A percentile compares a stretch with the other conserved stretches of the same genome.
Evolutionary conservation across 2,329 filamentous ascomycete genomes (phyloP).

Genomic region (Ceratocystis lukuohia): DNA sequence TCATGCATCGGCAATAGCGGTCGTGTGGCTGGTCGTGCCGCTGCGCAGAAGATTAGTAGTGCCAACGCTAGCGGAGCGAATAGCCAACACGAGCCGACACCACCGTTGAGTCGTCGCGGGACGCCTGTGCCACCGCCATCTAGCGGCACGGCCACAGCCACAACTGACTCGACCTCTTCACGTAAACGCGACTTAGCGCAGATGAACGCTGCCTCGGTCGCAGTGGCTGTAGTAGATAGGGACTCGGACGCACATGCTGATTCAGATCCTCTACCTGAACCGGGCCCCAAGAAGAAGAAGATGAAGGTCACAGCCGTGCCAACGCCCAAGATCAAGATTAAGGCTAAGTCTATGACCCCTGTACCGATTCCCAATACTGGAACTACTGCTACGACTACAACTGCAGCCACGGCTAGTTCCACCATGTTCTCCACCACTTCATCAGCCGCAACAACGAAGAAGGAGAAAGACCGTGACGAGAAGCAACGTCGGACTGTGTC

Average conservation of each 20-base stretch:
- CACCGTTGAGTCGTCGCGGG: slow-evolving; percentile 49
- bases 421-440: slow-evolving; percentile 10
- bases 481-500: slow-evolving; percentile 28
- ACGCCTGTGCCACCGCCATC: slow-evolving; percentile 37
- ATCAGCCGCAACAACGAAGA: slow-evolving; percentile 28
- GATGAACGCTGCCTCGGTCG: slow-evolving; percentile 34
- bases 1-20: slow-evolving; percentile 54
- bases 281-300: slow-evolving; percentile 46
- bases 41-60: slow-evolving; percentile 50
- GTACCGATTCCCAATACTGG: slow-evolving; percentile 17
- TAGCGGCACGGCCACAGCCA: not conserved
- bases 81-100: slow-evolving; percentile 43
- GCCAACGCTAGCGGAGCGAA: slow-evolving; percentile 33
- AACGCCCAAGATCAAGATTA: slow-evolving; percentile 36
- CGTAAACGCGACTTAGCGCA: slow-evolving; percentile 44
- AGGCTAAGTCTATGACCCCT: slow-evolving; percentile 32
- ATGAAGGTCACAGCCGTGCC: slow-evolving; percentile 32
- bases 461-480: slow-evolving; percentile 29
- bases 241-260: slow-evolving; percentile 7
- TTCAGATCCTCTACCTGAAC: slow-evolving; percentile 17
- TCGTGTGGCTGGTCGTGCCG: slow-evolving; percentile 47
- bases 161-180: slow-evolving; percentile 40
- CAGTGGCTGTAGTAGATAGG: slow-evolving; percentile 35
- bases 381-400: slow-evolving; percentile 17
- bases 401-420: not conserved